Percentiles rank a stretch among this genome's conserved stretches.
These are phyloP conservation scores for Penicillium sp. DNA, from an alignment of 2,329 filamentous ascomycete species.

Conservation along the genomic window DNA sequence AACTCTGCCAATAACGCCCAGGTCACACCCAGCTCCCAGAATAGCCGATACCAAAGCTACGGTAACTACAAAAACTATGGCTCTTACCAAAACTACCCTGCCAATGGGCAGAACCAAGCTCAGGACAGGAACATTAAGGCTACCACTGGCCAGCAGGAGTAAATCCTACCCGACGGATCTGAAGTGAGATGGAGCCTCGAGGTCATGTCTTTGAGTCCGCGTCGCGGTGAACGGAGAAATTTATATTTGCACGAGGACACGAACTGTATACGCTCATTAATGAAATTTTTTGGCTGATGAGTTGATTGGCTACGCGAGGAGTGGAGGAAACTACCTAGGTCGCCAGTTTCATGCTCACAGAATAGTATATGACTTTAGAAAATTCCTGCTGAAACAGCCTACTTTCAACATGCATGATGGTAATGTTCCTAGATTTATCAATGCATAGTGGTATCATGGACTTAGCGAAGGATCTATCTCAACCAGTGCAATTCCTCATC, in stretches of 20 bases:
- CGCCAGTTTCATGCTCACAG: background rate
- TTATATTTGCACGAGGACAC: slow-evolving; percentile 17
- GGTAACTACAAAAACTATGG: slow-evolving; percentile 11
- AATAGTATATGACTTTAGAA: background rate
- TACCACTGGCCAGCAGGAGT: slow-evolving; percentile 6
- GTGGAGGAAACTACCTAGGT: background rate
- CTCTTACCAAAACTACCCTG: slow-evolving; percentile 4
- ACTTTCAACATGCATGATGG: too few species aligned
- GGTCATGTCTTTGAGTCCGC: too few species aligned
- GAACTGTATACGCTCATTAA: slow-evolving; percentile 26
- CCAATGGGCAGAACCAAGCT: slow-evolving; percentile 1
- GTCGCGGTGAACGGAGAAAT: background rate
- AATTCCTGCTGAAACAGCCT: too few species aligned
- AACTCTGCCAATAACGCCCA: slow-evolving; percentile 4
- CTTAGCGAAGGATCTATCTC: too few species aligned
- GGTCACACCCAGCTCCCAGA: slow-evolving; percentile 1
- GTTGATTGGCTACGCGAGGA: background rate
- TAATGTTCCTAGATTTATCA: too few species aligned
- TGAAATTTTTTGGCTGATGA: slow-evolving; percentile 4
- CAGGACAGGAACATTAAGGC: slow-evolving; percentile 6
- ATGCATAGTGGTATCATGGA: too few species aligned
- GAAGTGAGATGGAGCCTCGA: background rate
- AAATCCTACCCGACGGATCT: background rate
- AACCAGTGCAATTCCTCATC: too few species aligned
- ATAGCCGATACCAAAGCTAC: slow-evolving; percentile 3